These are phyloP conservation scores for Xylaria polymorpha DNA, from an alignment of 2,329 filamentous ascomycete species.

Conservation along the genomic window DNA sequence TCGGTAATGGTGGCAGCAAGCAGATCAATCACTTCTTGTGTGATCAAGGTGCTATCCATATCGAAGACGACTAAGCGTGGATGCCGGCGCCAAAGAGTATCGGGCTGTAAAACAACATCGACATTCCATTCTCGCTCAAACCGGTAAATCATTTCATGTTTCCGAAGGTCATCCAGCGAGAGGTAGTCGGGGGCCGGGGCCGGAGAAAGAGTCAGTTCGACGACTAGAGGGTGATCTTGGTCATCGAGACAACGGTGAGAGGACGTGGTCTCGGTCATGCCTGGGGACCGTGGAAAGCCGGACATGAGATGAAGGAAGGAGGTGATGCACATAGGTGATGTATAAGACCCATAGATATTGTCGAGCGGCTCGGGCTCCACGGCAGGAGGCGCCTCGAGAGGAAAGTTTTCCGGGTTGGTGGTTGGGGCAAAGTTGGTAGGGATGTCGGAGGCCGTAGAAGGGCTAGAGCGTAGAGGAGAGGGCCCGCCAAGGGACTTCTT, in stretches of 20 bases:
- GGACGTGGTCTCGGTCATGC: constrained; percentile 65
- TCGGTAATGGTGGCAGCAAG: constrained; percentile 82
- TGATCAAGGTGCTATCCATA: constrained; percentile 98
- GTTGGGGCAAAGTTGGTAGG: constrained; percentile 70
- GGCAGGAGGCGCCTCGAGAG: constrained; percentile 66
- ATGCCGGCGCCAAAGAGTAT: constrained; percentile 79
- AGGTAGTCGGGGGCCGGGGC: constrained; percentile 71
- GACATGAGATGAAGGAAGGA: constrained; percentile 75
- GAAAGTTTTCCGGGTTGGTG: constrained; percentile 67
- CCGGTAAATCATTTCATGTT: constrained; percentile 82
- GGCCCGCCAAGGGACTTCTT: constrained; percentile 48
- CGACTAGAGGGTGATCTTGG: constrained; percentile 69
- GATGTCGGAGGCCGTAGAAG: constrained; percentile 56
- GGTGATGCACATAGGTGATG: constrained; percentile 73
- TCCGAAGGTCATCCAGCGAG: constrained; percentile 75
- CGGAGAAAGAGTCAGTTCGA: constrained; percentile 73
- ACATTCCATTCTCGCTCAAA: constrained; percentile 93
- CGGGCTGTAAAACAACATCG: constrained; percentile 80
- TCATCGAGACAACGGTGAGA: constrained; percentile 74
- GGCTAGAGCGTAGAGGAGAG: constrained; percentile 52
- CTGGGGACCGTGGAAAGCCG: constrained; percentile 66
- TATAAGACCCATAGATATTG: constrained; percentile 73
- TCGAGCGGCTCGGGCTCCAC: constrained; percentile 69
- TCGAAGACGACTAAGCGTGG: constrained; percentile 94
- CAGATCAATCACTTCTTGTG: constrained; percentile 97